These are phyloP conservation scores for Alternaria postmessia DNA, from an alignment of 2,329 filamentous ascomycete genomes.

Conservation along the genomic window DNA sequence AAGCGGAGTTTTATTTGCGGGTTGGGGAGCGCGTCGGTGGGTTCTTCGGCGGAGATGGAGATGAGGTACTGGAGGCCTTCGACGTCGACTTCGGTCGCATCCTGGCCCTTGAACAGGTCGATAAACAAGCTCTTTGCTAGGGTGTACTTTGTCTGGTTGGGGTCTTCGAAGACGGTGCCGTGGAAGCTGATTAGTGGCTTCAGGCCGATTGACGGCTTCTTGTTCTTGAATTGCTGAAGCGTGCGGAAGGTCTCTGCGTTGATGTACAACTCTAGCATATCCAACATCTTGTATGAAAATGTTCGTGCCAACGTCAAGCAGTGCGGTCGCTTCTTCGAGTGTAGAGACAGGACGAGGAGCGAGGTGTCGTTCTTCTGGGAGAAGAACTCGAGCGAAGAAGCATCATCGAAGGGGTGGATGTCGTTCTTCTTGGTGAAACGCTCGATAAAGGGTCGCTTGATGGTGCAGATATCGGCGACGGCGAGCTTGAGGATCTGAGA, in stretches of 20 bases:
- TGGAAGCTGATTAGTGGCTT: constrained; percentile 93
- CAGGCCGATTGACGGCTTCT: constrained; percentile 73
- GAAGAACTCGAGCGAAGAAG: constrained; percentile 90
- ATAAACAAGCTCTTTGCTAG: constrained; percentile 86
- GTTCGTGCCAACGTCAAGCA: constrained; percentile 82
- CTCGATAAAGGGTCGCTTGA: constrained; percentile 84
- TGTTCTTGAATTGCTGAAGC: constrained; percentile 75
- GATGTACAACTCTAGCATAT: constrained; percentile 92
- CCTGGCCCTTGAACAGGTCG: constrained; percentile 90
- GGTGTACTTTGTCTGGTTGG: constrained; percentile 79
- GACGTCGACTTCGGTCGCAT: constrained; percentile 84
- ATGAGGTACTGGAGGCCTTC: constrained; percentile 94
- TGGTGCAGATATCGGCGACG: constrained; percentile 81
- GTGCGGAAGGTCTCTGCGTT: constrained; percentile 76
- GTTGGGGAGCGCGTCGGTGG: constrained; percentile 53
- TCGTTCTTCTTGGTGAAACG: constrained; percentile 98
- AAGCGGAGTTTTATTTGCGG: constrained; percentile 71
- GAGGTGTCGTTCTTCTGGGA: constrained; percentile 94
- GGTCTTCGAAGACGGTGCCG: constrained; percentile 85
- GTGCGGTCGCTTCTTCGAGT: constrained; percentile 95
- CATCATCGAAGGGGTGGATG: constrained; percentile 92
- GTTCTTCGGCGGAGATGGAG: constrained; percentile 75
- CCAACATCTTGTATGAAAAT: constrained; percentile 86
- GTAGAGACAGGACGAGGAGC: constrained; percentile 82
- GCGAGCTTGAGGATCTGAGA: constrained; percentile 84